Percentiles rank a stretch among this genome's conserved stretches.
phyloP scores from a whole-genome alignment of 176 grass and related monocot species.

The Leersia perrieri region DNA sequence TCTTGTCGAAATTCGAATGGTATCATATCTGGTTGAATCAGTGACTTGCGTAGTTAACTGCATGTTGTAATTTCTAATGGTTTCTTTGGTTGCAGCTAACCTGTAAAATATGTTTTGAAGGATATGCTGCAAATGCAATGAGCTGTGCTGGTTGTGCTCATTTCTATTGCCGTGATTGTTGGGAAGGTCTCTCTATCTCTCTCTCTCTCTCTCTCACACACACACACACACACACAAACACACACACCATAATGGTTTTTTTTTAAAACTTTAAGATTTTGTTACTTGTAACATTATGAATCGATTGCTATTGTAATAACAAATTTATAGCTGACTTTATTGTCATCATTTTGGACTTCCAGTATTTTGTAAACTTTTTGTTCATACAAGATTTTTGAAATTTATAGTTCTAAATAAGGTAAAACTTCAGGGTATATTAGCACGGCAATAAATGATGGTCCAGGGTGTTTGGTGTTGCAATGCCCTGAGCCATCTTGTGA shows the following conservation, averaged over 20 bases:
- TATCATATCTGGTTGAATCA: constrained; percentile 9
- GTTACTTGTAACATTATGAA: not conserved
- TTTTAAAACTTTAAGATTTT: not conserved
- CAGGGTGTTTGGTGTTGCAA: constrained; percentile 79
- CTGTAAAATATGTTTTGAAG: constrained; percentile 96
- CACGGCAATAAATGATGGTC: constrained; percentile 67
- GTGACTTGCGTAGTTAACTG: not conserved
- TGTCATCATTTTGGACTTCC: not conserved
- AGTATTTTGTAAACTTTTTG: not conserved
- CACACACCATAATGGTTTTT: too few species aligned
- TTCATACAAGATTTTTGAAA: not conserved
- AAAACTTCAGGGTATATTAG: constrained; percentile 73
- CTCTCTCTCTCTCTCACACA: not conserved
- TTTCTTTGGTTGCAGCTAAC: constrained; percentile 65
- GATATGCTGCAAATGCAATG: constrained; percentile 44
- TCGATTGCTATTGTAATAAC: not conserved
- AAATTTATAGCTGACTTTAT: not conserved
- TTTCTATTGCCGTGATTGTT: constrained; percentile 79
- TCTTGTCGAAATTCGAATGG: too few species aligned
- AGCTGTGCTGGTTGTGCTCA: constrained; percentile 68
- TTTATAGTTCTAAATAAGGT: constrained; percentile 4
- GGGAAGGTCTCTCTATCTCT: constrained; percentile 55
- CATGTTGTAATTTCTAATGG: constrained; percentile 15
- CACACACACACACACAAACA: too few species aligned
- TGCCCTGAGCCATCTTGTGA: constrained; percentile 86